phyloP scores from a whole-genome alignment of 106 monocot genomes.

The Acanthochlamys bracteata region DNA sequence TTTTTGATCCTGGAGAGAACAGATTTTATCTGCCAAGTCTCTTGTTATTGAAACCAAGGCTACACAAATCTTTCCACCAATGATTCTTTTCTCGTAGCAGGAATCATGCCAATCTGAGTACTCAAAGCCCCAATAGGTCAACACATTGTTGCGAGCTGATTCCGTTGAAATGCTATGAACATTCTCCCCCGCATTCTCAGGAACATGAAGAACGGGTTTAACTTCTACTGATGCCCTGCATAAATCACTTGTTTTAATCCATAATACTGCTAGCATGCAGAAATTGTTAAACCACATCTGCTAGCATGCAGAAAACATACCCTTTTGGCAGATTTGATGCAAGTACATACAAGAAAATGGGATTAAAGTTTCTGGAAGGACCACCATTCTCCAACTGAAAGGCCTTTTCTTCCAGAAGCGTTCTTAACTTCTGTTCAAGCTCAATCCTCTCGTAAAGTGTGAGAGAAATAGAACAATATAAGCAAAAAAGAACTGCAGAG shows the following conservation, averaged over 20 bases:
- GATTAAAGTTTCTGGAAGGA: neutral
- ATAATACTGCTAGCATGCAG: neutral
- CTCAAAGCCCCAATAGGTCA: slow-evolving; percentile 17
- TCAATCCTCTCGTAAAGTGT: slow-evolving; percentile 32
- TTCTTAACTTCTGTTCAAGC: slow-evolving; percentile 29
- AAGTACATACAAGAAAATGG: slow-evolving; percentile 46
- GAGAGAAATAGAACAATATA: slow-evolving; percentile 70
- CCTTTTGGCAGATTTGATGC: slow-evolving; percentile 60
- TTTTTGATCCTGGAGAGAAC: slow-evolving; percentile 17
- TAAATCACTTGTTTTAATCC: neutral
- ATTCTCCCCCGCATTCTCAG: slow-evolving; percentile 18
- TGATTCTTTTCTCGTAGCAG: slow-evolving; percentile 40
- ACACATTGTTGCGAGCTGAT: neutral
- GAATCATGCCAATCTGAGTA: slow-evolving; percentile 26
- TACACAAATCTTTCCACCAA: slow-evolving; percentile 49
- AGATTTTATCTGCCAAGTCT: slow-evolving; percentile 33
- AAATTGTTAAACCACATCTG: neutral
- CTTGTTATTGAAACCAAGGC: slow-evolving; percentile 52
- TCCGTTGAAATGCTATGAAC: slow-evolving; percentile 1
- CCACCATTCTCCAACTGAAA: slow-evolving; percentile 4
- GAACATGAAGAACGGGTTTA: slow-evolving; percentile 67
- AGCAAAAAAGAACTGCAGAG: slow-evolving; percentile 49
- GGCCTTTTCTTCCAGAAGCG: slow-evolving; percentile 5
- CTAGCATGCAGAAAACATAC: no score
- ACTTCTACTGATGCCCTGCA: slow-evolving; percentile 79